phyloP scores from a whole-genome alignment of 306 rosid species.

The Geum urbanum region DNA sequence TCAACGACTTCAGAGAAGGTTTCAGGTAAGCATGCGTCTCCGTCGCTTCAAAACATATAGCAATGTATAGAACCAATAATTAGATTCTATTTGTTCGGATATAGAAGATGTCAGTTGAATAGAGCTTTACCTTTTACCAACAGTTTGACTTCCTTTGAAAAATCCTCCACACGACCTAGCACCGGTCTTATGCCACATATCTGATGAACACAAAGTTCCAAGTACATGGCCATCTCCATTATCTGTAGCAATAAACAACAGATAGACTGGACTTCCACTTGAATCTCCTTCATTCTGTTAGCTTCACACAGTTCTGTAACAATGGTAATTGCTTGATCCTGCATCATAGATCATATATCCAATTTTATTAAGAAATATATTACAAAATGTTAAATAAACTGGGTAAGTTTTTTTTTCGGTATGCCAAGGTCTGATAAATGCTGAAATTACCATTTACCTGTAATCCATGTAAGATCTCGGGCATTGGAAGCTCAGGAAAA shows the following conservation, averaged over 20 bases:
- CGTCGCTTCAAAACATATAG: constrained; percentile 47
- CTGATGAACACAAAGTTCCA: constrained; percentile 83
- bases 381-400: background rate
- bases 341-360: constrained; percentile 26
- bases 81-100: background rate
- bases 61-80: background rate
- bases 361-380: background rate
- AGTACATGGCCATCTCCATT: constrained; percentile 84
- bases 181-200: constrained; percentile 93
- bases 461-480: constrained; percentile 87
- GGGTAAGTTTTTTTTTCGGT: background rate
- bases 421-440: background rate
- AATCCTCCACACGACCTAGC: constrained; percentile 82
- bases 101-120: constrained; percentile 6
- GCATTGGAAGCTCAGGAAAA: constrained; percentile 98
- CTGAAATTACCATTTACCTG: constrained; percentile 44
- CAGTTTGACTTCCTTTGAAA: constrained; percentile 63
- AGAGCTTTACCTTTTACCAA: constrained; percentile 56
- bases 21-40: constrained; percentile 62
- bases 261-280: constrained; percentile 42
- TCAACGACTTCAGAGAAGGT: constrained; percentile 57
- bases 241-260: constrained; percentile 65
- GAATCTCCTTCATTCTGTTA: constrained; percentile 43
- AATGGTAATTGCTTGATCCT: constrained; percentile 82
- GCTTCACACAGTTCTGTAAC: constrained; percentile 60